Conservation (phyloP, 108 stramenopile species). For the Skeletonema potamos region DNA sequence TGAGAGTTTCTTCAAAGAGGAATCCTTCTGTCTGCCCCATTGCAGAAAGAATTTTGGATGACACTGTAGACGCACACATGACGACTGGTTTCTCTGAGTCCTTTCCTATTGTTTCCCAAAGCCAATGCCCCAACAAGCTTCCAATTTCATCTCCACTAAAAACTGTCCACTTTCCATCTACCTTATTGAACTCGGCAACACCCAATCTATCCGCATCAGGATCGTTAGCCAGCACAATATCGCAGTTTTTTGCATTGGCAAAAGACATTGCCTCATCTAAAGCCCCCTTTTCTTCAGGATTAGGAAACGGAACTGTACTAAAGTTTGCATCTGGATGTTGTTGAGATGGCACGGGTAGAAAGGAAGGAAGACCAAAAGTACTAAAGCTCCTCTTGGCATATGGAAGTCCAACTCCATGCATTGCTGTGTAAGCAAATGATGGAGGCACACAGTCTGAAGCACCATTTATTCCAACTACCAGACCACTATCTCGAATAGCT, state of each 20-base stretch:
- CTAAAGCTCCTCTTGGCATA: constrained; percentile 73
- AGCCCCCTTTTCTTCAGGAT: constrained; percentile 97
- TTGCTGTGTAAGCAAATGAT: constrained; percentile 91
- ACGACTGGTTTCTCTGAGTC: constrained; percentile 66
- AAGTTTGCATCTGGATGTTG: constrained; percentile 88
- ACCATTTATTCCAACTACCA: constrained; percentile 44
- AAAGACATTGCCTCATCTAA: constrained; percentile 82
- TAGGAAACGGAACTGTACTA: constrained; percentile 95
- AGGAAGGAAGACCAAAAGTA: constrained; percentile 76
- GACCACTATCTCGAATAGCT: constrained; percentile 59
- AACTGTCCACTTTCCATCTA: constrained; percentile 78
- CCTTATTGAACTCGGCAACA: constrained; percentile 81
- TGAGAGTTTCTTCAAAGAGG: constrained; percentile 92
- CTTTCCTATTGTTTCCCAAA: constrained; percentile 79
- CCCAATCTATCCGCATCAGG: constrained; percentile 98
- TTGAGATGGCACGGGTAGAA: constrained; percentile 78
- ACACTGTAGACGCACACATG: constrained; percentile 95
- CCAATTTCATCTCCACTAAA: constrained; percentile 98
- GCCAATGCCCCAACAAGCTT: constrained; percentile 87
- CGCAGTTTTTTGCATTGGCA: constrained; percentile 63
- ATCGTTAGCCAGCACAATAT: constrained; percentile 95
- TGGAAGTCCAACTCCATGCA: constrained; percentile 93
- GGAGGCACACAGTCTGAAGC: constrained; percentile 11
- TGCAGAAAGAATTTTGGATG: constrained; percentile 88
- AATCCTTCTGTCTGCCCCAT: constrained; percentile 90